A percentile compares a stretch with the other conserved stretches of the same genome.
These are phyloP conservation scores for Lipomyces orientalis DNA, from an alignment of 805 yeast genomes.

Conservation along the genomic window DNA sequence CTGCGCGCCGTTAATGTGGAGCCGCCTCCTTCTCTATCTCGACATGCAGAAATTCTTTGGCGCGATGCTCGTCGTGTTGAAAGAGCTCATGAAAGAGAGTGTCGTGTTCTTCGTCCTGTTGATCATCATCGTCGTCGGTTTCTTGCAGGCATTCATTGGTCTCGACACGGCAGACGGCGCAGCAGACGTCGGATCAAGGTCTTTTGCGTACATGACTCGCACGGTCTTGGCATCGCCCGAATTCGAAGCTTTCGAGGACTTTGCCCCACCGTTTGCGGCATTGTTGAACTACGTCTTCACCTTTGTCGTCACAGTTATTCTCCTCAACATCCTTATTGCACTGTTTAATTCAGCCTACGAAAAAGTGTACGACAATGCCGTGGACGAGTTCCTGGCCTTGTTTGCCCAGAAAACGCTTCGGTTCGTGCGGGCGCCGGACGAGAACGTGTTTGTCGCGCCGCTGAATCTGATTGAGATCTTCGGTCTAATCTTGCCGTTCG, in stretches of 20 bases:
- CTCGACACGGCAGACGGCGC: conserved; percentile 87
- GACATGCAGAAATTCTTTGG: conserved; percentile 86
- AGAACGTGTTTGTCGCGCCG: conserved; percentile 84
- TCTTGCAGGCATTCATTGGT: conserved; percentile 85
- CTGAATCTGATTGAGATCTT: conserved; percentile 72
- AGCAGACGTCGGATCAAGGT: conserved; percentile 70
- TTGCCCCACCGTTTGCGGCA: conserved; percentile 87
- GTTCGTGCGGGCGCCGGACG: conserved; percentile 87
- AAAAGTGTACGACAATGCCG: conserved; percentile 78
- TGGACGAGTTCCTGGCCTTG: conserved; percentile 82
- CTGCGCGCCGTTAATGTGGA: conserved; percentile 88
- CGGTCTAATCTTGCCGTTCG: conserved; percentile 54
- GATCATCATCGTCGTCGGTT: conserved; percentile 73
- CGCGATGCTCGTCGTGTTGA: conserved; percentile 82
- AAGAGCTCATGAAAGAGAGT: conserved; percentile 86
- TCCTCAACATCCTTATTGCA: conserved; percentile 84
- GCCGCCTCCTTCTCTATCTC: conserved; percentile 71
- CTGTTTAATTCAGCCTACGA: conserved; percentile 84
- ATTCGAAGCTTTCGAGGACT: conserved; percentile 67
- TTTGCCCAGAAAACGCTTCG: conserved; percentile 83
- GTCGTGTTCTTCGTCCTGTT: conserved; percentile 79
- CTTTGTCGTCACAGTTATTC: conserved; percentile 67
- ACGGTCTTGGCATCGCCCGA: conserved; percentile 79
- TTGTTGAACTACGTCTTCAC: conserved; percentile 77
- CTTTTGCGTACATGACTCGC: conserved; percentile 67